Base-by-base conservation (phyloP, 2,329 filamentous ascomycete genomes). In the Beauveria varroae region DNA sequence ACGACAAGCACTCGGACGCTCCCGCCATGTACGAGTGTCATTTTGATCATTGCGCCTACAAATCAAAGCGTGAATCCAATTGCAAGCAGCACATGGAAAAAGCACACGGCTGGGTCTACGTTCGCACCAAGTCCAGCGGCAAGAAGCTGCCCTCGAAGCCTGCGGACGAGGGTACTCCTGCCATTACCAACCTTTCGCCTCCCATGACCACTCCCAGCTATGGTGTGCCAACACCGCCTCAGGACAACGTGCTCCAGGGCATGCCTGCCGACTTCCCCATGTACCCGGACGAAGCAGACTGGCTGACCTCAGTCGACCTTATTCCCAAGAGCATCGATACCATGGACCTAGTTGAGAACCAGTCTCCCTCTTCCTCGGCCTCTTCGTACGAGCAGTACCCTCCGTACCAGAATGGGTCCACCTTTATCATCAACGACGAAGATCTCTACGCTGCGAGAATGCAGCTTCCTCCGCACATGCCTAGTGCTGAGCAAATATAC, bases 41-140 rank as follows among this genome's bases (percentile, higher is more conserved):
- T 53, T 98, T 84, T 76, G 82, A 86, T 68, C 88, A 88, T 26
- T 98, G 95, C 81, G 86, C 90, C 0, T 98, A 98, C 79, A 89
- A 91, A 70, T 96, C 93, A 12, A 98, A 98, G 81, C 88, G 93
- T 63, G 90, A 96, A 78, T 95, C 90, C 65, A 98, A 98, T 75
- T 96, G 91, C 83, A 97, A 97, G 74, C 93, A 97, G 75, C 93
- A 98, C 76, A 97, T 97, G 93, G 93, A 98, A 79, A 97, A 97
- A 76, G 89, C 91, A 0, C 93, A 98, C 70, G 87, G 88, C 62
- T 96, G 91, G 89, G 81, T 82, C n/a, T 97, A 97, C 68, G 83
- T 93, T 60, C 89, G 93, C 65, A 93, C 91, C 63, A 97, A 97
- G 83, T 93, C 89, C 74, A 96, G 96, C 70, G 89, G 90, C 72